Evolutionary conservation across 306 rosid species (phyloP), one percentile per base, ranked within the genome.

Genomic region (Fragaria vesca): DNA sequence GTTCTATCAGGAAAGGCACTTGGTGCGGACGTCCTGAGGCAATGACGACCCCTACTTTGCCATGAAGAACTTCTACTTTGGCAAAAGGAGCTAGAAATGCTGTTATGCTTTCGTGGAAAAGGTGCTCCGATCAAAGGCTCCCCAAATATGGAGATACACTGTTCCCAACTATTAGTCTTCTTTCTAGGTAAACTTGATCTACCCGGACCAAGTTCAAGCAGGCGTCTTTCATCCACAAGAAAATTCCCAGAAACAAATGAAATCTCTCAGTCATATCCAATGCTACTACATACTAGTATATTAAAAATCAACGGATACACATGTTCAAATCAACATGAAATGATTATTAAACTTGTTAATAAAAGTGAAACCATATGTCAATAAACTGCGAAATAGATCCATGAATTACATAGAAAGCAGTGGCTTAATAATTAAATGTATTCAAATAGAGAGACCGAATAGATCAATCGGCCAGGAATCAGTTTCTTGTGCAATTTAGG

Each of bases 1-100:
- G 98, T 89, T 71, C 57, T 91, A 80, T 93, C 91, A 32, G 73
- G 76, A 78, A 91, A 84, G 72, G 85, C 88, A 71, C 86, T 79
- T 2, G 92, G 86, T n/a, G 73, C 47, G 57, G 87, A 80, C 72
- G 82, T 80, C 8, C 80, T 73, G 12, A 70, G 69, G 78, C 30
- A 72, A 24, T 81, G 74, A 74, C 78, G 76, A 76, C 84, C 73
- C 52, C 68, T 62, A 62, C 42, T 62, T 62, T 30, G 68, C 40
- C 68, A 62, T 12, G 68, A 62, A 62, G 40, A 32, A 8, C n/a
- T 13, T 62, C 74, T 83, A 76, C 67, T 84, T 45, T 69, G 82
- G 83, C 79, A 73, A 76, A 83, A 82, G 71, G 89, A 88, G 85
- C 97, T 87, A 77, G 93, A 83, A 48, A 81, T 70, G 81, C 91